Evolutionary conservation across 805 yeast genomes (phyloP), one percentile per base, ranked within the genome.

Genomic region (Grigorovia transvaalensis): DNA sequence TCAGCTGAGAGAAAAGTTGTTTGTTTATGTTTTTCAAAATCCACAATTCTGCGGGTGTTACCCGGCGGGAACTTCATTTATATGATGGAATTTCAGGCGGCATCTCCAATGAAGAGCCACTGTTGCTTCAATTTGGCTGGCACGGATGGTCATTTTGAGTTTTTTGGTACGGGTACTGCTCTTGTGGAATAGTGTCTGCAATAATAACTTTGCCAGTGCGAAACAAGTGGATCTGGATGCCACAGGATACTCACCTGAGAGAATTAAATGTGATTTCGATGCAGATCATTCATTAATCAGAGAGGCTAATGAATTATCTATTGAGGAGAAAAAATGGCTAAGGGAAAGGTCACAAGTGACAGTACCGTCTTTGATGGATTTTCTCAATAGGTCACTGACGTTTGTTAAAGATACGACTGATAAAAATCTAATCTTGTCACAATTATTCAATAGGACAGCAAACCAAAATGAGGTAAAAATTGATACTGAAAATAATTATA

Each of bases 241-340:
- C 17, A 50, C 38, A 8, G 46, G 33, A 2, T 50, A 50, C 29
- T 49, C 53, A n/a, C 53, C 53, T 38, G 35, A 46, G 20, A 50
- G 23, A 43, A 46, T 50, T 20, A 38, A 18, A 4, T 50, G 53
- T 38, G 48, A 29, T 2, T 46, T 46, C 15, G 12, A 12, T 15
- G 48, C 27, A 15, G 53, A 47, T 12, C 19, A 43, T 8, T 42
- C 46, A 9, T 27, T 50, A 12, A 17, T 50, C 7, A 41, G 53
- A 43, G 53, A 50, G 38, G 53, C 59, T 43, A 58, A 65, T 3
- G 46, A 46, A 1, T 55, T 83, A 4, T 74, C 81, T 1, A 56
- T 58, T 1, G 61, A 64, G 9, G 89, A 83, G 59, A 27, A 51
- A 0, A 70, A 60, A 0, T 83, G 87, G 87, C 58, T 83, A 11